Evolutionary conservation across 1,139 yeast genomes (phyloP).

Genomic region (Zygosaccharomyces sapae): DNA sequence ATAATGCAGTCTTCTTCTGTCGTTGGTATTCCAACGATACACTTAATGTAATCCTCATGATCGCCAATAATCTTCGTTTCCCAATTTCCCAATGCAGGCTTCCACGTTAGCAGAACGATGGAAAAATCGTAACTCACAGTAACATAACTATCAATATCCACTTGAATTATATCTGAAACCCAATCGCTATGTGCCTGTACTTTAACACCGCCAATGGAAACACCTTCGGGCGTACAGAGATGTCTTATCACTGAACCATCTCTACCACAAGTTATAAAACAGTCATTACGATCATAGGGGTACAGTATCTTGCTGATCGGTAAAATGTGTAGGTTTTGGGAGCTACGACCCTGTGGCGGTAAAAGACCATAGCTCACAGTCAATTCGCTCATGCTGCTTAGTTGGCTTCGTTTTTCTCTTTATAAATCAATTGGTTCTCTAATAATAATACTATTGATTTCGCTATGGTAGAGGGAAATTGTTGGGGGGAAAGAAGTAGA

Average conservation of each 20-base stretch:
- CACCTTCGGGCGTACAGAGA: constrained; percentile 16
- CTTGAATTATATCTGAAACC: constrained; percentile 72
- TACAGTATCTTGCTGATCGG: constrained; percentile 35
- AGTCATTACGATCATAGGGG: constrained; percentile 32
- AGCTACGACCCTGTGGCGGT: constrained; percentile 27
- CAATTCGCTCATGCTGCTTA: constrained; percentile 23
- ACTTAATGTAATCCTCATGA: constrained; percentile 85
- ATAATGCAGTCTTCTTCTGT: constrained; percentile 28
- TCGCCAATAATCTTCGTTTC: constrained; percentile 53
- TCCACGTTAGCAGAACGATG: constrained; percentile 57
- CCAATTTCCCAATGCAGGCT: constrained; percentile 40
- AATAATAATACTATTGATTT: background rate
- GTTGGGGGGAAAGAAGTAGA: background rate
- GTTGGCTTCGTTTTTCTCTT: background rate
- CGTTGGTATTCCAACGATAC: constrained; percentile 43
- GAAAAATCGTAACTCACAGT: constrained; percentile 84
- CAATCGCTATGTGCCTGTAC: constrained; percentile 75
- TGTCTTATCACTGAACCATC: constrained; percentile 69
- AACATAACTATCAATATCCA: constrained; percentile 48
- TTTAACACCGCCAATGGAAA: constrained; percentile 23
- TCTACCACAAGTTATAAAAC: constrained; percentile 71
- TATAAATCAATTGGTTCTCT: background rate
- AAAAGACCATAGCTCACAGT: constrained; percentile 34
- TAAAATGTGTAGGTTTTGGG: constrained; percentile 29
- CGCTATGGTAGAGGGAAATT: background rate